Evolutionary conservation across 805 yeast genomes (phyloP).

Genomic region (Komagataella populi): DNA sequence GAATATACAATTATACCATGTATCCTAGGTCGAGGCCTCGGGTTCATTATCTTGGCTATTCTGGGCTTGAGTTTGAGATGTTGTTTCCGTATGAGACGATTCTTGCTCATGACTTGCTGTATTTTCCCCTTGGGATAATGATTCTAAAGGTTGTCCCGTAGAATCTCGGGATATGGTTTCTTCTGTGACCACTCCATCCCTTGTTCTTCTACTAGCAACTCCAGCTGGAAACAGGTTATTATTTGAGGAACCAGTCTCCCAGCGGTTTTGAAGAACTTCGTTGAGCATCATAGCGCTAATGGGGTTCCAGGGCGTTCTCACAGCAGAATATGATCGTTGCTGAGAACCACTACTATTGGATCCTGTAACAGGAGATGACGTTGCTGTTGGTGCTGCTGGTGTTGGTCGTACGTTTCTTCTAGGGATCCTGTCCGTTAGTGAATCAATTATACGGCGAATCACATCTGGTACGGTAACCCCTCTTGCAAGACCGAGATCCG

Average conservation of each 20-base stretch:
- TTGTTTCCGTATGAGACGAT: not conserved
- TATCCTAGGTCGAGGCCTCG: not conserved
- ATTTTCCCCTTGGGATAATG: not conserved
- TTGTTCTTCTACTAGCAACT: conserved; percentile 32
- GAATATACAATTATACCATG: not conserved
- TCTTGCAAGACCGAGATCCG: not conserved
- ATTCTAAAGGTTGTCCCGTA: not conserved
- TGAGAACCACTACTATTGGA: not conserved
- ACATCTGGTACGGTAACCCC: not conserved
- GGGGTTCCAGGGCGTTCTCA: not conserved
- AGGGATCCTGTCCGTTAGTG: not conserved
- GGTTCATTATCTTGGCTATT: not conserved
- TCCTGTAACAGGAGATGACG: not conserved
- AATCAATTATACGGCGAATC: not conserved
- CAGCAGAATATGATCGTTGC: not conserved
- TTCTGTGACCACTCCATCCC: conserved; percentile 19
- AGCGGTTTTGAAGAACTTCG: conserved; percentile 6
- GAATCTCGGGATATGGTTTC: not conserved
- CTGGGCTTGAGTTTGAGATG: not conserved
- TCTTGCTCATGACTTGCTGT: not conserved
- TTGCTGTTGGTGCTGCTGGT: not conserved
- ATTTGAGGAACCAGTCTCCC: not conserved
- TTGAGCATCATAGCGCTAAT: conserved; percentile 2
- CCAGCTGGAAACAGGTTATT: conserved; percentile 26
- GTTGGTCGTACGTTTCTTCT: not conserved